These are phyloP conservation scores for Ceratocystiopsis brevicomis DNA, from an alignment of 2,329 filamentous ascomycete species.

Conservation along the genomic window DNA sequence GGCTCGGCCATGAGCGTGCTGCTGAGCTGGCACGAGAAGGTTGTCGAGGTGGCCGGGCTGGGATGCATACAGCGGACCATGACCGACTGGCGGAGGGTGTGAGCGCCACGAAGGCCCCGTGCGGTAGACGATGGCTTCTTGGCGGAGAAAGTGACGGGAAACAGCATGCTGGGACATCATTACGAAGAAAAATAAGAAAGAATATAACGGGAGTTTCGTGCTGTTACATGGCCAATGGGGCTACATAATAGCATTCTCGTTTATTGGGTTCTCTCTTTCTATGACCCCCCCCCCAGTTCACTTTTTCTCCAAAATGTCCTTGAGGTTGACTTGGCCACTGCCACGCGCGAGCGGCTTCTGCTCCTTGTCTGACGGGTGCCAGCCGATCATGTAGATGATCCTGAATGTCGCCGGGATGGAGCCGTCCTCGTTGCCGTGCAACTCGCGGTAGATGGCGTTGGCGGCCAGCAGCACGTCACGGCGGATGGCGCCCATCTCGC, in stretches of 20 bases:
- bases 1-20: slow-evolving; percentile 89
- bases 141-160: too few relatives aligned
- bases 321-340: slow-evolving; percentile 72
- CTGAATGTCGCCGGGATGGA: slow-evolving; percentile 78
- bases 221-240: too few relatives aligned
- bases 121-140: too few relatives aligned
- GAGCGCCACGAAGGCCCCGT: slow-evolving; percentile 5
- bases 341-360: slow-evolving; percentile 64
- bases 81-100: slow-evolving; percentile 89
- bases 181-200: too few relatives aligned
- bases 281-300: slow-evolving; percentile 6
- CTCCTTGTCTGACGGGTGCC: slow-evolving; percentile 72
- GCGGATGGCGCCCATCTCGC: slow-evolving; percentile 59
- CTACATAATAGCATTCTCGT: too few relatives aligned
- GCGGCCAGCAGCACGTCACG: slow-evolving; percentile 73
- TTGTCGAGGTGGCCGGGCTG: slow-evolving; percentile 80
- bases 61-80: slow-evolving; percentile 87
- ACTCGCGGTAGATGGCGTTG: slow-evolving; percentile 69
- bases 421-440: slow-evolving; percentile 69
- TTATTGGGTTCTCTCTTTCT: too few relatives aligned
- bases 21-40: slow-evolving; percentile 96
- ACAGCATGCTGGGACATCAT: too few relatives aligned
- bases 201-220: too few relatives aligned
- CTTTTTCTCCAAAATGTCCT: slow-evolving; percentile 48
- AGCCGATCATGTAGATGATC: slow-evolving; percentile 97